Conservation (phyloP, 148 eudicot genomes). For the Camellia lanceoleosa region DNA sequence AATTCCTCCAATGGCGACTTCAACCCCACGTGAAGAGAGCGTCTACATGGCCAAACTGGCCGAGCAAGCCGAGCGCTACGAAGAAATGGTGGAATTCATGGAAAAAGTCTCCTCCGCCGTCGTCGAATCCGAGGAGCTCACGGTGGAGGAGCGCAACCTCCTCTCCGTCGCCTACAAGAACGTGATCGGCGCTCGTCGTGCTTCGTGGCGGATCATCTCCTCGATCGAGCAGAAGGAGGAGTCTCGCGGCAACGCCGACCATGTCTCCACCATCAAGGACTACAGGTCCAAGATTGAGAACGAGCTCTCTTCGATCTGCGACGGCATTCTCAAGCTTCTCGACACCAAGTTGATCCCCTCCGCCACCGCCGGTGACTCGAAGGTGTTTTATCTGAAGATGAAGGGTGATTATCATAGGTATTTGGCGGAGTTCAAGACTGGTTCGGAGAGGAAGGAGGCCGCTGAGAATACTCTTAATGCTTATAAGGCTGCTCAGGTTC, state of each 20-base stretch:
- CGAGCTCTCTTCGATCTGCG: constrained; percentile 30
- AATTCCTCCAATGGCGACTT: constrained; percentile 17
- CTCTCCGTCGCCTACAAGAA: constrained; percentile 38
- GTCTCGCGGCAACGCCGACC: constrained; percentile 31
- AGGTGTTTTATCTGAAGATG: constrained; percentile 34
- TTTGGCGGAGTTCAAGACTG: constrained; percentile 30
- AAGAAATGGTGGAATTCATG: constrained; percentile 36
- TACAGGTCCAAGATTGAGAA: constrained; percentile 27
- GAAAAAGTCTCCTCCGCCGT: constrained; percentile 21
- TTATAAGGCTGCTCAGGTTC: constrained; percentile 31
- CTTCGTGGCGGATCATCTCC: constrained; percentile 34
- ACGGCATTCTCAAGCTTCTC: constrained; percentile 24
- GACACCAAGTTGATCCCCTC: constrained; percentile 24
- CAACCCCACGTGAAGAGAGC: constrained; percentile 16
- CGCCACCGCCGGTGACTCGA: constrained; percentile 17
- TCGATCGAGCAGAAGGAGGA: constrained; percentile 34
- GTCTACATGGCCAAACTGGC: constrained; percentile 28
- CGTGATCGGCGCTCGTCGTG: constrained; percentile 38
- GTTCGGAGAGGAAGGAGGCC: constrained; percentile 31
- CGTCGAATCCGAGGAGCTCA: constrained; percentile 23
- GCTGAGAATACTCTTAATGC: constrained; percentile 31
- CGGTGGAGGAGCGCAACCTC: constrained; percentile 37
- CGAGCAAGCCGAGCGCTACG: constrained; percentile 30
- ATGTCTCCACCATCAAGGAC: constrained; percentile 22
- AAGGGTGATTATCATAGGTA: constrained; percentile 34